Base-by-base conservation (phyloP, 306 rosid species). In the Spatholobus suberectus region DNA sequence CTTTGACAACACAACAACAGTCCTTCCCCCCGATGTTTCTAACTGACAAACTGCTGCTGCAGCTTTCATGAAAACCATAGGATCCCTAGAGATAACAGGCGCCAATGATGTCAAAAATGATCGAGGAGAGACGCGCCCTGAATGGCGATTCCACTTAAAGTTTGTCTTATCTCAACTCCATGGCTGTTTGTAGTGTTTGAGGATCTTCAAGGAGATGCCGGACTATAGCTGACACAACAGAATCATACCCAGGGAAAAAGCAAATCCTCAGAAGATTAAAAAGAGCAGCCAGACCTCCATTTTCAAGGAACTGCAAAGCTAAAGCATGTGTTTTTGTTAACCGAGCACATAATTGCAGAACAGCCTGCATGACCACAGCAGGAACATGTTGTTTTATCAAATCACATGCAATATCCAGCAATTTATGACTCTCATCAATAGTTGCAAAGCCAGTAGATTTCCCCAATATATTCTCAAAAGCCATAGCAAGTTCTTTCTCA, bases 131-230 rank as follows among this genome's bases (percentile, higher is more conserved):
- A 89, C 88, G 40, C 98, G 97, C 70, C 95, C 99, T 55, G 95
- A 81, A 83, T 90, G 98, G 27, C 97, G 89, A 82, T 91, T 78
- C 95, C 97, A 82, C 90, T 87, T 85, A 94, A 91, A 71, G 87
- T 86, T 85, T 96, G 99, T 0, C 94, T 90, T 83, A 96, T 94
- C 87, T 94, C 89, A 90, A 90, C 75, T 96, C 99, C 98, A 96
- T 96, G 38, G 98, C 98, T 49, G 90, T 90, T 87, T 96, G 99
- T 77, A 96, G 90, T 21, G 99, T 96, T 70, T 96, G 99, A 24
- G 97, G 99, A 87, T 96, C 99, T 90, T 96, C 99, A 74, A 96
- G 97, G 68, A 96, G 98, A 91, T 94, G 99, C 15, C 97, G 94
- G 73, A 96, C 97, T 80, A 96, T 92, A 82, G 97, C 94, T 79